Evolutionary conservation across 805 yeast genomes (phyloP), one percentile per base, ranked within the genome.

Genomic region (Saturnispora diversa): DNA sequence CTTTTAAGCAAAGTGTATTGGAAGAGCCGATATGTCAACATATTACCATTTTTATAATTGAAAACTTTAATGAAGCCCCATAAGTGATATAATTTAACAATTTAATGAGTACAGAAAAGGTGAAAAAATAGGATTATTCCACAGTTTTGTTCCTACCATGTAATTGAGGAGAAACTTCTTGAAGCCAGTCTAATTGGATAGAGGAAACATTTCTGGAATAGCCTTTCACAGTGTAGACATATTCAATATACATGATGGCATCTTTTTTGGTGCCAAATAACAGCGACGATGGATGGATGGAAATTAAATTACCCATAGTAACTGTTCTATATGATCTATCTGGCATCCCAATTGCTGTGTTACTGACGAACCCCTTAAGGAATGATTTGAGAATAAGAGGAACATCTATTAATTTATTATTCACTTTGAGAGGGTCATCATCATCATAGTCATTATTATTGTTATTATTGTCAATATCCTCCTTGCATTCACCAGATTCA

Each of bases 311-410:
- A 20, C 95, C 95, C 1, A 83, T 75, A 22, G 80, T 65, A 6
- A 87, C 80, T 0, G 97, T 87, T 55, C 94, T 70, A 63, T 80
- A 92, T 3, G 95, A 82, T 53, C 97, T 71, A 59, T 92, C 97
- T 0, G 97, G 95, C 77, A 84, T 75, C 9, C 96, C 95, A 15
- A 92, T 75, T 0, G 98, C 98, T 0, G 95, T 80, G 58, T 90
- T 88, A 35, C 80, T 71, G n/a, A 85, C 72, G 51, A 72, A 90
- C 0, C 99, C 98, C 28, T 70, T 68, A 29, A 92, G 63, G 59
- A 92, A 92, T 20, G 94, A 74, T 56, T 84, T 84, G 41, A 90
- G 64, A 7, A 90, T 69, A 3, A 64, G 52, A 13, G 79, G 70
- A 24, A 75, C 69, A 47, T 80, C 80, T 31, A 75, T 44, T 31